Percentiles rank a stretch among this genome's conserved stretches.
These are phyloP conservation scores for Melanopsichium pennsylvanicum DNA, from an alignment of 1,284 basidiomycete species.

Conservation along the genomic window DNA sequence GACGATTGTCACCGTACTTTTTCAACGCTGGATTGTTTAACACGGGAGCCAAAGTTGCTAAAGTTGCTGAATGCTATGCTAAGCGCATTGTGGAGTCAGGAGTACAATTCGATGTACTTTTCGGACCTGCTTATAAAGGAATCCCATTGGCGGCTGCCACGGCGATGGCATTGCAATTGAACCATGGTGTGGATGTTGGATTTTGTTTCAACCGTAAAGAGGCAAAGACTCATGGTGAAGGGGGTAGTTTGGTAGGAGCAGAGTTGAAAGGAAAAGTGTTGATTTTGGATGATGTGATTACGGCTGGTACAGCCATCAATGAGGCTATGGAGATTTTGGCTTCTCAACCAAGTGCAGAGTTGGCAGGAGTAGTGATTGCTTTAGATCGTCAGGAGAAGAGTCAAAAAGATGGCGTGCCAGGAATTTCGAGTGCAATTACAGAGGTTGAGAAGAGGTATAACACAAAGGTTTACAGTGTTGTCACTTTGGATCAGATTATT, in stretches of 20 bases:
- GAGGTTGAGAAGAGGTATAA: conserved; percentile 82
- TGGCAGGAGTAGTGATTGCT: conserved; percentile 89
- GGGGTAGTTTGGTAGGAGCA: conserved; percentile 89
- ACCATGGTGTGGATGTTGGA: conserved; percentile 76
- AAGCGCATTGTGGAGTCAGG: conserved; percentile 72
- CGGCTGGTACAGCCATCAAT: conserved; percentile 73
- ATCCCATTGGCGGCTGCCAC: conserved; percentile 93
- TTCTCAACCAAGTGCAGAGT: conserved; percentile 41
- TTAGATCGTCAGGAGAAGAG: conserved; percentile 91
- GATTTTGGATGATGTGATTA: conserved; percentile 95
- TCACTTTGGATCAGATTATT: conserved; percentile 85
- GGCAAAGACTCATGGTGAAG: conserved; percentile 93
- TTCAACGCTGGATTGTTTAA: conserved; percentile 90
- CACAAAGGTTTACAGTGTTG: conserved; percentile 77
- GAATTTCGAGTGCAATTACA: conserved; percentile 66
- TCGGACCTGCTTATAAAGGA: conserved; percentile 98
- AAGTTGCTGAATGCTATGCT: conserved; percentile 87
- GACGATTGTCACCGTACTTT: conserved; percentile 92
- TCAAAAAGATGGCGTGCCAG: conserved; percentile 67
- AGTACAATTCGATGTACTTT: conserved; percentile 81
- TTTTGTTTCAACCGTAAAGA: conserved; percentile 96
- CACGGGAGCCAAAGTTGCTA: conserved; percentile 80
- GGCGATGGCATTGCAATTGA: conserved; percentile 75
- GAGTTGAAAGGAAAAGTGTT: conserved; percentile 77
- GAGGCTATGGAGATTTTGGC: conserved; percentile 61